Base-by-base conservation (phyloP, 768 basidiomycete genomes). In the Omphalotus guepiniiformis region DNA sequence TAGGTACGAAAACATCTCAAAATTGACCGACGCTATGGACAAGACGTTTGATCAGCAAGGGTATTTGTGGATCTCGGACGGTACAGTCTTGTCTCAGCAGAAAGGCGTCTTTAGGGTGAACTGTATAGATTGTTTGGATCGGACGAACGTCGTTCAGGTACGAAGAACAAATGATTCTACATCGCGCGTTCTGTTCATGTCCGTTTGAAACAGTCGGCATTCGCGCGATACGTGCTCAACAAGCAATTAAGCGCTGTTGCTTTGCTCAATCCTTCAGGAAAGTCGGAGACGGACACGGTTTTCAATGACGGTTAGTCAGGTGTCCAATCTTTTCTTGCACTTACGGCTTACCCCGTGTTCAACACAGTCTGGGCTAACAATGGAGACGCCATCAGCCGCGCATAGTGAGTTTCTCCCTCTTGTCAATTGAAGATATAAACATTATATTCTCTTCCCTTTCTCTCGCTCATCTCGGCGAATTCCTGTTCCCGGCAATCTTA, bases 71-170 rank as follows among this genome's bases (percentile, higher is more conserved):
- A 45, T 42, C 42, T 38, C 16, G 18, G 77, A 85, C 47, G 70
- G 80, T 25, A 69, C 69, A 12, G 71, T 85, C 11, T 73, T 94
- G 63, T 85, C 89, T 5, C 77, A 81, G 57, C 94, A 98, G 63
- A 83, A 80, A 49, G 92, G 91, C 1, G 81, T 86, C 2, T 96
- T 89, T 66, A 80, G 94, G 3, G 79, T 93, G 19, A 97, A 95
- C 58, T 98, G 95, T 61, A 94, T 97, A 37, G 95, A 98, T 60
- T 95, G 93, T 57, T 69, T 97, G 34, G 95, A 98, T 60, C 73
- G 95, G 42, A 97, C 95, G 12, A 96, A 95, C 60, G 94, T 96
- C 19, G 90, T 96, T 7, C 85, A 92, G 75, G 91, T 84, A 55
- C 41, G 72, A 38, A 19, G 11, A 16, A 32, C n/a, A 9, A 9